Evolutionary conservation across 768 basidiomycete genomes (phyloP).

Genomic region (Tulasnella sp.): DNA sequence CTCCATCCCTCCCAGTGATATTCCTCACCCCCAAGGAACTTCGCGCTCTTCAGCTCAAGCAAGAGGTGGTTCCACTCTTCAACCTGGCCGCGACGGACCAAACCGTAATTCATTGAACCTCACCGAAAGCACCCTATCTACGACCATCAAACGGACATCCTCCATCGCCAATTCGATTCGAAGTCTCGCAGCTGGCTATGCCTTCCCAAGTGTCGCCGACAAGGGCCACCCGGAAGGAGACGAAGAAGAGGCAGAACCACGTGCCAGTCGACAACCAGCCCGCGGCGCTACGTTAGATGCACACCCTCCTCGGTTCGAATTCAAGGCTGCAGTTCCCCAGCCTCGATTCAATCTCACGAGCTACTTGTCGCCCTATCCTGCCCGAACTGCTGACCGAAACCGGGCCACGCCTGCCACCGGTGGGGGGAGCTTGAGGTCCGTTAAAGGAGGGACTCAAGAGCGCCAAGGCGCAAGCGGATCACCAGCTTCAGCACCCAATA

Average conservation of each 20-base stretch:
- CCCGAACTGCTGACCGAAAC: constrained; percentile 43
- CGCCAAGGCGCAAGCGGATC: constrained; percentile 39
- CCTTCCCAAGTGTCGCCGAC: constrained; percentile 25
- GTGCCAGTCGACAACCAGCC: background rate
- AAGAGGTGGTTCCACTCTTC: background rate
- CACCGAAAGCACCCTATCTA: constrained; percentile 53
- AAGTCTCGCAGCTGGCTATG: constrained; percentile 47
- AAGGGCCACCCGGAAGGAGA: constrained; percentile 14
- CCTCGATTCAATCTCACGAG: constrained; percentile 77
- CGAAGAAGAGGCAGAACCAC: background rate
- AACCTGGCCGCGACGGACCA: background rate
- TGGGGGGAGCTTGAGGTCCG: background rate
- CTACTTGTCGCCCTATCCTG: constrained; percentile 70
- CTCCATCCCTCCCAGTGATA: constrained; percentile 49
- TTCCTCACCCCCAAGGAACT: background rate
- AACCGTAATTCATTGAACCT: constrained; percentile 47
- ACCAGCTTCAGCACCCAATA: constrained; percentile 39
- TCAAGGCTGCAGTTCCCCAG: constrained; percentile 48
- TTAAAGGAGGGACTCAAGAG: background rate
- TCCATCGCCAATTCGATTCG: constrained; percentile 79
- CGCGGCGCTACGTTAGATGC: background rate
- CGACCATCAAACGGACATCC: constrained; percentile 74
- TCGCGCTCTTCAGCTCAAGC: background rate
- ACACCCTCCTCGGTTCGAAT: constrained; percentile 30
- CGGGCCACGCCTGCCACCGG: background rate